Evolutionary conservation across 441 rosid genomes (phyloP).

Genomic region (Hypseocharis bilobata): DNA sequence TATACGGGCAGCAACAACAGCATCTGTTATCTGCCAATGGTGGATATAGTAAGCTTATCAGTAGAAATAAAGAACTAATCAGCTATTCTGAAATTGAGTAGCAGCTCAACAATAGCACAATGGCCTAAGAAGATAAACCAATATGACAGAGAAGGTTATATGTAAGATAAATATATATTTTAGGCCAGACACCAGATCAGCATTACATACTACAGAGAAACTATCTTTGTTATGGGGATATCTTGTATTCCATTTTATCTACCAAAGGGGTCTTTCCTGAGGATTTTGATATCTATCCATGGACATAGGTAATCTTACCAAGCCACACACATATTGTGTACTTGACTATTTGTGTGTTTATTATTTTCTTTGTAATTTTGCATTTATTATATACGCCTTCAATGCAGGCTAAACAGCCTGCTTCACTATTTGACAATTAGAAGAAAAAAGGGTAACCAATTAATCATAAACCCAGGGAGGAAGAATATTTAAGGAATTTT

Average conservation of each 20-base stretch:
- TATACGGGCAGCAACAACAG: constrained; percentile 91
- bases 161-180: no score
- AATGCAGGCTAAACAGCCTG: neutral
- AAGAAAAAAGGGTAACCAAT: neutral
- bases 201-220: no score
- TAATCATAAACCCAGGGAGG: neutral
- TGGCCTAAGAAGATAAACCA: no score
- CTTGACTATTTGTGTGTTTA: neutral
- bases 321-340: neutral
- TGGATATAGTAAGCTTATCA: constrained; percentile 15
- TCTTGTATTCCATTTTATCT: neutral
- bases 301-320: neutral
- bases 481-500: neutral
- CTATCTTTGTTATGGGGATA: no score
- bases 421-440: neutral
- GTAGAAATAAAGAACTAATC: constrained; percentile 13
- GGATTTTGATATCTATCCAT: neutral
- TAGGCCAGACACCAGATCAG: no score
- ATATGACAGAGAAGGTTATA: no score
- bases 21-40: constrained; percentile 69
- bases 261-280: neutral
- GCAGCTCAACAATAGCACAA: neutral
- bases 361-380: neutral
- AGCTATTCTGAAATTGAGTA: neutral
- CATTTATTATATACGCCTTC: neutral